These are phyloP conservation scores for Penicillium sp. DNA, from an alignment of 2,329 filamentous ascomycete genomes.

Conservation along the genomic window DNA sequence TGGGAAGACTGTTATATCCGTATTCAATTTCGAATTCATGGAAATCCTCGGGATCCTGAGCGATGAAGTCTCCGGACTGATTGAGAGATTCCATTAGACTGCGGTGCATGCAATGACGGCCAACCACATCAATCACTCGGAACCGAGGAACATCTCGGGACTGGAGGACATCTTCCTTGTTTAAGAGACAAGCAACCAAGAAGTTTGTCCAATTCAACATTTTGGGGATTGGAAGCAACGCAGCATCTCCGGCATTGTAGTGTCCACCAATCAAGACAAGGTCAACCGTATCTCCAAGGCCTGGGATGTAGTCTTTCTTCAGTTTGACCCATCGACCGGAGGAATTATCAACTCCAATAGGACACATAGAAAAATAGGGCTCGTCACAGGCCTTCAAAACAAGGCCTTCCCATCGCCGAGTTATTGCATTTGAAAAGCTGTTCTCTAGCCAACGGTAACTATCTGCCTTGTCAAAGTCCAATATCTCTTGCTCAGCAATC, in stretches of 20 bases:
- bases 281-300: conserved; percentile 79
- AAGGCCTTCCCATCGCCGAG: conserved; percentile 70
- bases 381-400: conserved; percentile 75
- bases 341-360: conserved; percentile 27
- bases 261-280: conserved; percentile 76
- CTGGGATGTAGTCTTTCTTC: conserved; percentile 80
- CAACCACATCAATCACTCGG: conserved; percentile 65
- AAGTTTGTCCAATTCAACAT: conserved; percentile 76
- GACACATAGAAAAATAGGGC: conserved; percentile 67
- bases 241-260: conserved; percentile 65
- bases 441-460: conserved; percentile 59
- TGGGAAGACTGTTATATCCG: conserved; percentile 39
- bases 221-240: conserved; percentile 50
- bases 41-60: conserved; percentile 37
- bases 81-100: conserved; percentile 54
- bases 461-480: conserved; percentile 62
- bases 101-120: conserved; percentile 50
- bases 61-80: conserved; percentile 48
- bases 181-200: conserved; percentile 72
- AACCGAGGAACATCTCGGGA: conserved; percentile 58
- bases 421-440: conserved; percentile 67
- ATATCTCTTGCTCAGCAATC: conserved; percentile 64
- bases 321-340: conserved; percentile 69
- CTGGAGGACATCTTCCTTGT: conserved; percentile 60
- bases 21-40: conserved; percentile 49